phyloP scores from a whole-genome alignment of 306 rosid genomes.

The Cucurbita moschata region DNA sequence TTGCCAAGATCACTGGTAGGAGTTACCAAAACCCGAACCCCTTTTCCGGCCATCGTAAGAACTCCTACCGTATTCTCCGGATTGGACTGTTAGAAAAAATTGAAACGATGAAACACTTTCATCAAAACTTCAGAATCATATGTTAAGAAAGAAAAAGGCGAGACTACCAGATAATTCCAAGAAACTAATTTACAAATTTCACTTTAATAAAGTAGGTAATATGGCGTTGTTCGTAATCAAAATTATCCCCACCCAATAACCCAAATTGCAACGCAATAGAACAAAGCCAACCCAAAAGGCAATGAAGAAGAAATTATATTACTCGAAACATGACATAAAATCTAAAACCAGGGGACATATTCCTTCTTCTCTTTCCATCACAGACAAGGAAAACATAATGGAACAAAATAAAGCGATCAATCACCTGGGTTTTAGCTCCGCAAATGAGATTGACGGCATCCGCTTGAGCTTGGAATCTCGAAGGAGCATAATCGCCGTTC shows the following conservation, averaged over 20 bases:
- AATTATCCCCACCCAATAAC: conserved; percentile 10
- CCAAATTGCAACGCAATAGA: conserved; percentile 46
- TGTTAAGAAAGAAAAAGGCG: neutral
- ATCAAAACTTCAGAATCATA: neutral
- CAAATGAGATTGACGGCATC: conserved; percentile 84
- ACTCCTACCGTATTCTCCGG: conserved; percentile 90
- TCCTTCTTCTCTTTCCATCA: neutral
- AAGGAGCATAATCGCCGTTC: conserved; percentile 83
- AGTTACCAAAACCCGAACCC: conserved; percentile 78
- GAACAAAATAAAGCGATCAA: neutral
- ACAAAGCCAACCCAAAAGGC: too few species aligned
- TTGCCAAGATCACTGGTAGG: conserved; percentile 91
- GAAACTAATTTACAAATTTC: neutral
- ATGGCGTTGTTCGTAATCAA: neutral
- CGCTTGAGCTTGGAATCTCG: conserved; percentile 78
- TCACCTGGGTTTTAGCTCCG: conserved; percentile 92
- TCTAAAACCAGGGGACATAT: neutral
- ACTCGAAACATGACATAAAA: too few species aligned
- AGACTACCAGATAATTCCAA: neutral
- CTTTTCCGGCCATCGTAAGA: conserved; percentile 89
- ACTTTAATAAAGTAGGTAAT: neutral
- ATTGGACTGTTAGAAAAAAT: conserved; percentile 39
- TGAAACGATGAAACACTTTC: neutral
- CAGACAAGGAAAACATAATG: neutral
- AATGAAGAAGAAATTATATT: too few species aligned